Evolutionary conservation across 371 early-diverging fungal genomes (phyloP).

Genomic region (Globomyces sp.): DNA sequence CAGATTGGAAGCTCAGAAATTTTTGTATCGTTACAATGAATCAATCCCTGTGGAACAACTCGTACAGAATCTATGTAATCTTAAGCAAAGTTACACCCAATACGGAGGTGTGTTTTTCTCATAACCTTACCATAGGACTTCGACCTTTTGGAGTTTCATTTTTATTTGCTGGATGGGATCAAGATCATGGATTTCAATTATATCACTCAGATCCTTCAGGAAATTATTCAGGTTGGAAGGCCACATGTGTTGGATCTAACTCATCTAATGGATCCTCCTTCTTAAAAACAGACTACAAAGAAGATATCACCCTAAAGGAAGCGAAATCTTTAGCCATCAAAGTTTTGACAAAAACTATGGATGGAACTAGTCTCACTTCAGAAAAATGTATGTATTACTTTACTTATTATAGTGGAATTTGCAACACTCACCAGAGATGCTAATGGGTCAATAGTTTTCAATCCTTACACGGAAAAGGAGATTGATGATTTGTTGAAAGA

Average conservation of each 20-base stretch:
- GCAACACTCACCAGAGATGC: constrained; percentile 63
- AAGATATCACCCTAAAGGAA: constrained; percentile 81
- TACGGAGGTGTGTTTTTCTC: constrained; percentile 75
- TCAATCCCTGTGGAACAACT: constrained; percentile 91
- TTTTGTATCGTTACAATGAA: constrained; percentile 82
- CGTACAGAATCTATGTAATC: constrained; percentile 91
- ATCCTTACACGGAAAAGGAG: constrained; percentile 66
- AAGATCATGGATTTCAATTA: constrained; percentile 89
- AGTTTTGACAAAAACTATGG: constrained; percentile 95
- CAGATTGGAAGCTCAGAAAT: constrained; percentile 86
- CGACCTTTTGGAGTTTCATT: constrained; percentile 99
- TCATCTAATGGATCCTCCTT: constrained; percentile 86
- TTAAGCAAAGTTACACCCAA: constrained; percentile 99
- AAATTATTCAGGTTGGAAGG: constrained; percentile 98
- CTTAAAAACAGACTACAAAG: constrained; percentile 93
- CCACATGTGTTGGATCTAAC: constrained; percentile 96
- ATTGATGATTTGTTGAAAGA: constrained; percentile 76
- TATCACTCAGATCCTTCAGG: constrained; percentile 99
- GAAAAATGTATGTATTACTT: constrained; percentile 75
- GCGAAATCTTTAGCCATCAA: constrained; percentile 88
- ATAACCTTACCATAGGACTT: constrained; percentile 32
- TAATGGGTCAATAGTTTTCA: constrained; percentile 56
- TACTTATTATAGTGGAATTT: constrained; percentile 66
- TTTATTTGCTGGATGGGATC: constrained; percentile 95
- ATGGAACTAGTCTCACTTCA: constrained; percentile 79